Evolutionary conservation across 164 flowering plant genomes (phyloP).

Genomic region (Vitis riparia): DNA sequence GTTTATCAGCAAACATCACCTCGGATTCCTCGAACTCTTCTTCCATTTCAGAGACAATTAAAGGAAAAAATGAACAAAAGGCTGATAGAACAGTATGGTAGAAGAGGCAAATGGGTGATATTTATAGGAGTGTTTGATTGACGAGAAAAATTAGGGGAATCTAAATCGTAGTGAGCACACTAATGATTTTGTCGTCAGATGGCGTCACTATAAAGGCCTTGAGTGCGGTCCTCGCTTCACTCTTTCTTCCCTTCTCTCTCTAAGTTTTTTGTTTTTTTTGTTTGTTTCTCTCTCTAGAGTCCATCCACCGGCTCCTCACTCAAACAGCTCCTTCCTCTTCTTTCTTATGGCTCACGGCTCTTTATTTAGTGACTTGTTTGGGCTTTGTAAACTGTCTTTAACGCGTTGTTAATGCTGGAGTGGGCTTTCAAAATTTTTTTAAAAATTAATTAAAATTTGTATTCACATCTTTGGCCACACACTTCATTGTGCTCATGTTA

Average conservation of each 20-base stretch:
- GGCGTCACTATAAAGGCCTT: slow-evolving; percentile 19
- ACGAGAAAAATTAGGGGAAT: slow-evolving; percentile 1
- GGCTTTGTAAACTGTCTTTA: neutral
- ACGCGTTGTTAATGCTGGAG: too few relatives aligned
- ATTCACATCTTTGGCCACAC: too few relatives aligned
- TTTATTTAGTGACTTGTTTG: neutral
- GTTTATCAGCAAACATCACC: slow-evolving; percentile 26
- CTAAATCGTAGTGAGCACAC: slow-evolving; percentile 21
- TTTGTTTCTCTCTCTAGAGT: neutral
- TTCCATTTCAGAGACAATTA: slow-evolving; percentile 10
- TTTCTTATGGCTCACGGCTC: slow-evolving; percentile 32
- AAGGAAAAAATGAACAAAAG: neutral
- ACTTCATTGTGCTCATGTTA: too few relatives aligned
- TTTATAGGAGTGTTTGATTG: neutral
- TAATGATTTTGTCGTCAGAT: slow-evolving; percentile 13
- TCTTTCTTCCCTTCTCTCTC: neutral
- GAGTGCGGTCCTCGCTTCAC: slow-evolving; percentile 21
- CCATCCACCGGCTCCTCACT: slow-evolving; percentile 5
- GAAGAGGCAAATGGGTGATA: neutral
- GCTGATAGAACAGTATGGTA: neutral
- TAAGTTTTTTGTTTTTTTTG: neutral
- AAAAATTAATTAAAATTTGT: too few relatives aligned
- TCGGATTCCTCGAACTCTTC: slow-evolving; percentile 45
- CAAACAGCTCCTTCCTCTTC: neutral
- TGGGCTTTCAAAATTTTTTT: too few relatives aligned